Evolutionary conservation across 495 filamentous ascomycete species (phyloP).

Genomic region (Thozetella sp.): DNA sequence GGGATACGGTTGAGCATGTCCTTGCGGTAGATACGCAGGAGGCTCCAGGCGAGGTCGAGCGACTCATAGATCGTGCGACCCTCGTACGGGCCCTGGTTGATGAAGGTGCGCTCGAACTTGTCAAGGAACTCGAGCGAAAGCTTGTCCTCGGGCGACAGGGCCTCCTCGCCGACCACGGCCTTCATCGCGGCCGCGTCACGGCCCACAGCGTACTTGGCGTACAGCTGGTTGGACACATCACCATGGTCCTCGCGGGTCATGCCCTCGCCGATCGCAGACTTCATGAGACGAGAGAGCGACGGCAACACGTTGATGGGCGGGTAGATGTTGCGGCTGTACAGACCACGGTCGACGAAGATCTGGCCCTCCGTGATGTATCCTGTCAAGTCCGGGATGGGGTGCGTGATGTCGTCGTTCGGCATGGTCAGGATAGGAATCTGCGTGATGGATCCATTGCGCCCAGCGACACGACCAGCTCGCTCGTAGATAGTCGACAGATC

Average conservation of each 20-base stretch:
- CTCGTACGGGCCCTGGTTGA: slow-evolving; percentile 91
- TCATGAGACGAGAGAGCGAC: slow-evolving; percentile 99
- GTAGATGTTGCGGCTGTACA: slow-evolving; percentile 95
- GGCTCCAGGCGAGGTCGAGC: slow-evolving; percentile 92
- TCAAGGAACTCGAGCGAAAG: slow-evolving; percentile 97
- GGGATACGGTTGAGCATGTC: slow-evolving; percentile 98
- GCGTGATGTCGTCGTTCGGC: slow-evolving; percentile 99
- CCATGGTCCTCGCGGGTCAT: slow-evolving; percentile 95
- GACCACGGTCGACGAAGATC: slow-evolving; percentile 94
- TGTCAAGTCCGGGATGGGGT: slow-evolving; percentile 98
- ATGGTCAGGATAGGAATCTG: slow-evolving; percentile 99
- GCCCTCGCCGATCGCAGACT: slow-evolving; percentile 97
- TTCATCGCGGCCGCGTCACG: slow-evolving; percentile 99
- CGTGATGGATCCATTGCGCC: slow-evolving; percentile 97
- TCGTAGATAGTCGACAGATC: slow-evolving; percentile 99
- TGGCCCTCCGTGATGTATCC: slow-evolving; percentile 99
- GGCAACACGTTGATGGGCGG: slow-evolving; percentile 99
- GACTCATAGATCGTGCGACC: slow-evolving; percentile 86
- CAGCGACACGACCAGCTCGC: slow-evolving; percentile 96
- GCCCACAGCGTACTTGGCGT: slow-evolving; percentile 99
- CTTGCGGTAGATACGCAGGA: slow-evolving; percentile 95
- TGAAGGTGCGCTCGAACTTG: slow-evolving; percentile 94
- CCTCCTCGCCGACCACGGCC: slow-evolving; percentile 98
- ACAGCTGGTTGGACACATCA: slow-evolving; percentile 98
- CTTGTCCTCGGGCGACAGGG: slow-evolving; percentile 93